Percentiles rank a stretch among this genome's conserved stretches.
Conservation (phyloP, 2,329 filamentous ascomycete species). For the Ascochyta fabae region DNA sequence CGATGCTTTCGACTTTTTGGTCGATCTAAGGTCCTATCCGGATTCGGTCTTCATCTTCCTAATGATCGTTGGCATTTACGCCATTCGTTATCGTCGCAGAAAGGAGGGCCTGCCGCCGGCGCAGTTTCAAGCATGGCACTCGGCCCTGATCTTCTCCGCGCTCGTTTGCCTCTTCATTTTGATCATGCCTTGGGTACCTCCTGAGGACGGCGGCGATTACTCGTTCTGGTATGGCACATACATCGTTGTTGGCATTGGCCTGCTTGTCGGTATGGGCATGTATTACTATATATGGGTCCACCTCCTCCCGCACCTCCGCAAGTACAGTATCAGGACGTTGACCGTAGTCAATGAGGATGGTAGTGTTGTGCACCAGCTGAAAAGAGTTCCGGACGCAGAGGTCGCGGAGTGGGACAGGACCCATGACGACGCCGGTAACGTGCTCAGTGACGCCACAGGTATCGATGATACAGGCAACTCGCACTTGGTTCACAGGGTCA, state of each 20-base stretch:
- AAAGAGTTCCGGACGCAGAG: slow-evolving; percentile 32
- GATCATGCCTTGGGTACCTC: slow-evolving; percentile 76
- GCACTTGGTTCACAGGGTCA: slow-evolving; percentile 23
- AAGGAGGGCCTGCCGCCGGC: slow-evolving; percentile 33
- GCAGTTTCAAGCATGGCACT: slow-evolving; percentile 33
- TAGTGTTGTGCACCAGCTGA: slow-evolving; percentile 35
- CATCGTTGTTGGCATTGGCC: slow-evolving; percentile 65
- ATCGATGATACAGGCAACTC: slow-evolving; percentile 6
- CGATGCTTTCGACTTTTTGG: slow-evolving; percentile 69
- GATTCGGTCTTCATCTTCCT: slow-evolving; percentile 34
- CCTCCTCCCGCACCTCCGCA: slow-evolving; percentile 28
- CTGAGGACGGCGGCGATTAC: slow-evolving; percentile 64
- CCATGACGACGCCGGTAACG: slow-evolving; percentile 38
- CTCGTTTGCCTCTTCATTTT: slow-evolving; percentile 54
- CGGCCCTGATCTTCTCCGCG: slow-evolving; percentile 33
- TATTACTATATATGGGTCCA: slow-evolving; percentile 43
- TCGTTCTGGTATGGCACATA: slow-evolving; percentile 79
- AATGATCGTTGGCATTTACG: slow-evolving; percentile 37
- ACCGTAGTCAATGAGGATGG: slow-evolving; percentile 37
- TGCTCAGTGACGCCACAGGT: slow-evolving; percentile 20
- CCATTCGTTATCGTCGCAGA: slow-evolving; percentile 33
- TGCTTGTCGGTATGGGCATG: slow-evolving; percentile 26
- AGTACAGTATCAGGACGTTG: slow-evolving; percentile 36
- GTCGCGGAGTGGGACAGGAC: slow-evolving; percentile 40
- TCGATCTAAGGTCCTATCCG: slow-evolving; percentile 46